Base-by-base conservation (phyloP, 495 filamentous ascomycete genomes). In the Hypoxylon lienhwacheense region DNA sequence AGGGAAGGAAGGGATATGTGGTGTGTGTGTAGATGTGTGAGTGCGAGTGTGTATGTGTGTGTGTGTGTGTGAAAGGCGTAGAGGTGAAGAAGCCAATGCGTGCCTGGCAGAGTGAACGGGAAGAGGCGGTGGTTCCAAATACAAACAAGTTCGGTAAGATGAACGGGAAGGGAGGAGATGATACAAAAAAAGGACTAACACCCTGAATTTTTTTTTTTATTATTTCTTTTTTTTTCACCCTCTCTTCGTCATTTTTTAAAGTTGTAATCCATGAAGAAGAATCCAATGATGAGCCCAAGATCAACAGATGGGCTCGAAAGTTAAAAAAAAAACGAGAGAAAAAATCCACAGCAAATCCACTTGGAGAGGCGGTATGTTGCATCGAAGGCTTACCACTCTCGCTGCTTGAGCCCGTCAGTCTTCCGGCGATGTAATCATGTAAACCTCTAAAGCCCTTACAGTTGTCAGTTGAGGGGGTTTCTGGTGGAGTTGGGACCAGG, bases 391-490 rank as follows among this genome's bases (percentile, higher is more conserved):
- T 39, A 40, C 43, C 31, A 45, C 24, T 52, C 20, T 22, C 25
- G 45, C 46, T 39, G 25, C 16, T 21, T 37, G 10, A 57, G 15
- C 31, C 50, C 22, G 29, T 33, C 33, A 33, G 8, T 26, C 17
- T 32, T 55, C 40, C 17, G 26, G 16, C 45, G 32, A 44, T 22
- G 50, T 46, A 19, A 26, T 37, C 10, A 19, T 35, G 31, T 44
- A 34, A 52, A 54, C 58, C 58, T 61, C 58, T 55, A 43, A 55
- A 52, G 41, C 35, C 47, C 40, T 22, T 56, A 51, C 58, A 61
- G 58, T 52, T 61, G 58, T 55, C 58, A 55, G 58, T 61, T 48
- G 52, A 61, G 58, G 47, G 58, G 51, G 52, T 61, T 43, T 20
- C 15, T 12, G 40, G 58, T 55, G 58, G 58, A 53, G 58, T 20